Conservation (phyloP, 2,329 filamentous ascomycete species). For the Neofusicoccum ribis region DNA sequence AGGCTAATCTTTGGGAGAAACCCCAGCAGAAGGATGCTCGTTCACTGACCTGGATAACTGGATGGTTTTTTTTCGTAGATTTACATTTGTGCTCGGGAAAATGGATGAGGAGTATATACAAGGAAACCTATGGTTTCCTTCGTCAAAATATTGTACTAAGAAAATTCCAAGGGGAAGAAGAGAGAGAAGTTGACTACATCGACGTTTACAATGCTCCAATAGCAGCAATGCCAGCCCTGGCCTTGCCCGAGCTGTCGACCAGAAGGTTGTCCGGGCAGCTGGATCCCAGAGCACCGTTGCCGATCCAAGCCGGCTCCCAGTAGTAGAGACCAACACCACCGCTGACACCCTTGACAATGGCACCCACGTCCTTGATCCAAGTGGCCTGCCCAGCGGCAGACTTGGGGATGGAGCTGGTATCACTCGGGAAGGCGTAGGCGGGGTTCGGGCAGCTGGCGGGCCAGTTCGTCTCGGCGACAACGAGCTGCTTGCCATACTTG, state of each 20-base stretch:
- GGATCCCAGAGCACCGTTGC: slow-evolving; percentile 64
- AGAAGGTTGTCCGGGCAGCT: slow-evolving; percentile 66
- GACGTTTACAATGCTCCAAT: background rate
- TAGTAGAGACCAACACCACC: slow-evolving; percentile 48
- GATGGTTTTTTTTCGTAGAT: no score
- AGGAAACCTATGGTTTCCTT: no score
- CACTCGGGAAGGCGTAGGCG: slow-evolving; percentile 57
- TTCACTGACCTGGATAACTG: no score
- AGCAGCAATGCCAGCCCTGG: slow-evolving; percentile 23
- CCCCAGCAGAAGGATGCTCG: no score
- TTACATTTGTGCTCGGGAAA: no score
- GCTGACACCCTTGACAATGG: slow-evolving; percentile 60
- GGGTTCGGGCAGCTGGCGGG: slow-evolving; percentile 55
- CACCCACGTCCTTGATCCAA: slow-evolving; percentile 62
- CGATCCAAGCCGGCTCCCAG: slow-evolving; percentile 73
- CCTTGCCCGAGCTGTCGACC: slow-evolving; percentile 58
- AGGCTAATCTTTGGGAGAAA: no score
- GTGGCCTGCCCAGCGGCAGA: slow-evolving; percentile 62
- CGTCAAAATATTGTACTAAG: no score
- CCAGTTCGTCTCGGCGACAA: slow-evolving; percentile 74
- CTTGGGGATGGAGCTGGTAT: slow-evolving; percentile 60
- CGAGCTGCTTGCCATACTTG: slow-evolving; percentile 64
- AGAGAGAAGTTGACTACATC: background rate
- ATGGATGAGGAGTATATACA: no score
- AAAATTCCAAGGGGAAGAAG: background rate